phyloP scores from a whole-genome alignment of 345 rosid species.

The Populus tremula region DNA sequence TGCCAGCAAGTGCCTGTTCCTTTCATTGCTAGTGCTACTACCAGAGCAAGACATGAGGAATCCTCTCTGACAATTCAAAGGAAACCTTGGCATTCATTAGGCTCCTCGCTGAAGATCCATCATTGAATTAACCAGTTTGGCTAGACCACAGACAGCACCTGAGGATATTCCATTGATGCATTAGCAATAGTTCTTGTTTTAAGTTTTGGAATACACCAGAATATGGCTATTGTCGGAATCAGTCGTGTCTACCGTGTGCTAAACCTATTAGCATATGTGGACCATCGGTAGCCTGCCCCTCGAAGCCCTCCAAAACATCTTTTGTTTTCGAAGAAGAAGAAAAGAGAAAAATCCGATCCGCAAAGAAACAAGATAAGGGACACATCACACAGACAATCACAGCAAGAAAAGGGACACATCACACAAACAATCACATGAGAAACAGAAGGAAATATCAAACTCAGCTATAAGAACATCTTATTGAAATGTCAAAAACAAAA shows the following conservation, averaged over 20 bases:
- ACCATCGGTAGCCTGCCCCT: no score
- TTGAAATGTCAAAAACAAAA: neutral
- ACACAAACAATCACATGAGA: neutral
- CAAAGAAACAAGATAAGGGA: neutral
- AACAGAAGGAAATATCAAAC: neutral
- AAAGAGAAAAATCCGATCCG: neutral
- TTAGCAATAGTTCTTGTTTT: neutral
- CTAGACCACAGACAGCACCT: constrained; percentile 94
- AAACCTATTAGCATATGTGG: no score
- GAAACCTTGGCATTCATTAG: constrained; percentile 90
- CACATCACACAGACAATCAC: neutral
- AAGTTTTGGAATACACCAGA: neutral
- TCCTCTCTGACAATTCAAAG: constrained; percentile 74
- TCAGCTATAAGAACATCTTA: neutral
- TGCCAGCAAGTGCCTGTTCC: constrained; percentile 78
- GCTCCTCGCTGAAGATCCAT: constrained; percentile 94
- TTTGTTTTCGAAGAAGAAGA: no score
- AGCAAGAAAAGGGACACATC: neutral
- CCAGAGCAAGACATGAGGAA: constrained; percentile 98
- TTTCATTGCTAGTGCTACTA: constrained; percentile 91
- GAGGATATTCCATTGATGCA: neutral
- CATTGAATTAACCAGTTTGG: constrained; percentile 76
- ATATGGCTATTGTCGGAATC: no score
- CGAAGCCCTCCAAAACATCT: neutral
- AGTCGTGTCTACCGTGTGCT: no score